Base-by-base conservation (phyloP, 768 basidiomycete genomes). In the Collybia sp. region DNA sequence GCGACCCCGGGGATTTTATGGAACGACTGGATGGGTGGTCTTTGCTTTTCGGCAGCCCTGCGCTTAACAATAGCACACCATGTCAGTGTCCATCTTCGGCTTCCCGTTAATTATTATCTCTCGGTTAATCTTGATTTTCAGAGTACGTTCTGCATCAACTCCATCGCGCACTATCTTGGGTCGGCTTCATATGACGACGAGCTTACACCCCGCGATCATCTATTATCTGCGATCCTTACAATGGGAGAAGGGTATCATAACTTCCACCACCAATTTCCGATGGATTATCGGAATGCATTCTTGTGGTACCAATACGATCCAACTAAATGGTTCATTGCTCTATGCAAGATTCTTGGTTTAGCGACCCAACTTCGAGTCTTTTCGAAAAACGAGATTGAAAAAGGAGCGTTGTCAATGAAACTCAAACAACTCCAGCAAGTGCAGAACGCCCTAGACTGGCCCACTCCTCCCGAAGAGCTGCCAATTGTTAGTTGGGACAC, bases 271-370 rank as follows among this genome's bases (percentile, higher is more conserved):
- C 88, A 93, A 53, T 93, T 91, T 68, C 90, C 89, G 8, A 88
- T 85, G 85, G 86, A 88, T 58, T 87, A 81, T 66, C 72, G 89
- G 39, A 91, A 91, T 58, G 88, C 88, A 4, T 80, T 77, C 53
- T 62, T 72, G 15, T 88, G 84, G 85, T 87, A 85, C 57, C 91
- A 93, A 62, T 93, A 92, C 58, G 90, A 93, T 60, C 91, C 91
- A 3, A 93, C 93, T 3, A 93, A 95, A 68, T 94, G 93, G 93
- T 93, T 96, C 71, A 96, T 96, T 58, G 80, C 73, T 15, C 52
- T 70, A 34, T 84, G 82, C 54, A 73, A 71, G 16, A 49, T 60
- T 40, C 41, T 90, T 20, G 85, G 90, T 3, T 66, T 93, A 25
- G 93, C 93, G n/a, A 80, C 70, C 37, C 79, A 93, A 59, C 75